phyloP scores from a whole-genome alignment of 768 basidiomycete species.

The Peribolospora kevripleyi region DNA sequence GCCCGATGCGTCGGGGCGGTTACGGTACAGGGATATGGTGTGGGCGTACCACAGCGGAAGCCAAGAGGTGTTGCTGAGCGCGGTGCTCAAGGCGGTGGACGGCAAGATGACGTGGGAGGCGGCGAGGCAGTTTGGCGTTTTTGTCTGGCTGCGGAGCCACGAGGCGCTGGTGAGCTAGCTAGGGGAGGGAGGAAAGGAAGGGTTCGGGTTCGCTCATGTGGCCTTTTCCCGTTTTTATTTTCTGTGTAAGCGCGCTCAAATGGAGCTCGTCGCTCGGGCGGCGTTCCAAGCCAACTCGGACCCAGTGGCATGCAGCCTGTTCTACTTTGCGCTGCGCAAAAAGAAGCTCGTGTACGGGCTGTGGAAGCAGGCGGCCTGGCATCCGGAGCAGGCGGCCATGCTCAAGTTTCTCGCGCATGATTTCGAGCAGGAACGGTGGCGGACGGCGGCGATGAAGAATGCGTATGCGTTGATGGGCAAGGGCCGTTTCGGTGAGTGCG shows the following conservation, averaged over 20 bases:
- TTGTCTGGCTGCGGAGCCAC: slow-evolving; percentile 59
- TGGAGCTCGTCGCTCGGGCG: slow-evolving; percentile 74
- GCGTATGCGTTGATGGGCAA: slow-evolving; percentile 78
- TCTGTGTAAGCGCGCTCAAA: slow-evolving; percentile 37
- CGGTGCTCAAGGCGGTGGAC: slow-evolving; percentile 25
- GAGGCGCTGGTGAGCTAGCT: slow-evolving; percentile 53
- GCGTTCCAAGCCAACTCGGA: slow-evolving; percentile 65
- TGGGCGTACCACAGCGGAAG: slow-evolving; percentile 95
- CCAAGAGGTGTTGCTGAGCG: slow-evolving; percentile 54
- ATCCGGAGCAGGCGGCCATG: slow-evolving; percentile 69
- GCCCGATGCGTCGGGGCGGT: slow-evolving; percentile 16
- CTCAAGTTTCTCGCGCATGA: slow-evolving; percentile 79
- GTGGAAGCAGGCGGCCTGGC: slow-evolving; percentile 87
- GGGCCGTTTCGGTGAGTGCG: slow-evolving; percentile 59
- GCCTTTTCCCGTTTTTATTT: background rate
- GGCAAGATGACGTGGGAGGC: slow-evolving; percentile 73
- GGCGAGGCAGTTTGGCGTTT: slow-evolving; percentile 60
- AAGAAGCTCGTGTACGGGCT: slow-evolving; percentile 74
- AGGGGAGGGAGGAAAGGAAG: too few species aligned
- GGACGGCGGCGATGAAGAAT: slow-evolving; percentile 82
- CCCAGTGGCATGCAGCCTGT: slow-evolving; percentile 65
- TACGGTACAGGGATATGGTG: slow-evolving; percentile 78
- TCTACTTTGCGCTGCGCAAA: slow-evolving; percentile 87
- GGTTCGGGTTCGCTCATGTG: too few species aligned
- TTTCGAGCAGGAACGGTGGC: slow-evolving; percentile 61